phyloP scores from a whole-genome alignment of 176 grass and related monocot genomes.

The Puccinellia tenuiflora region DNA sequence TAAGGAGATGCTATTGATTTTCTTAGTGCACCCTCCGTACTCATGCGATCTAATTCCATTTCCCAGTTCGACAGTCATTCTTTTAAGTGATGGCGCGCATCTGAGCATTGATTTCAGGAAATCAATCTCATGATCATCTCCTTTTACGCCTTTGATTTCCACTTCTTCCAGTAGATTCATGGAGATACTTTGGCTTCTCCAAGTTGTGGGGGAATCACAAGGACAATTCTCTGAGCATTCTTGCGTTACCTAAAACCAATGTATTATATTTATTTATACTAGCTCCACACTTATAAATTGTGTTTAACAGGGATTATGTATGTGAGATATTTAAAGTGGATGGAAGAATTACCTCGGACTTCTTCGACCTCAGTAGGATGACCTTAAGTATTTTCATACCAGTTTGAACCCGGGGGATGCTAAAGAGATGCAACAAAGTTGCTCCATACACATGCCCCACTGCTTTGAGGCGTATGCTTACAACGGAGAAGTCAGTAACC shows the following conservation, averaged over 20 bases:
- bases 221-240: background rate
- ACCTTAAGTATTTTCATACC: background rate
- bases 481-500: background rate
- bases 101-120: background rate
- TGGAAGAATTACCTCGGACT: background rate
- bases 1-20: background rate
- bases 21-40: background rate
- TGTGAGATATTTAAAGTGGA: background rate
- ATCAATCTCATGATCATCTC: background rate
- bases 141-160: background rate
- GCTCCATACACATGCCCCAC: no score
- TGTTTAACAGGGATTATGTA: background rate
- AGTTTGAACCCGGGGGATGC: background rate
- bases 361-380: background rate
- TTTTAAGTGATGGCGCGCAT: background rate
- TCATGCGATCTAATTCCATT: background rate
- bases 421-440: no score
- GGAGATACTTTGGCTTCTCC: background rate
- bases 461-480: background rate
- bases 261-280: background rate
- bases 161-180: background rate
- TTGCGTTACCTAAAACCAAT: background rate
- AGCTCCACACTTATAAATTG: background rate
- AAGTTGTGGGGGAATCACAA: background rate
- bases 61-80: background rate